These are phyloP conservation scores for Pyrenochaeta sp. DNA, from an alignment of 2,329 filamentous ascomycete genomes.

Conservation along the genomic window DNA sequence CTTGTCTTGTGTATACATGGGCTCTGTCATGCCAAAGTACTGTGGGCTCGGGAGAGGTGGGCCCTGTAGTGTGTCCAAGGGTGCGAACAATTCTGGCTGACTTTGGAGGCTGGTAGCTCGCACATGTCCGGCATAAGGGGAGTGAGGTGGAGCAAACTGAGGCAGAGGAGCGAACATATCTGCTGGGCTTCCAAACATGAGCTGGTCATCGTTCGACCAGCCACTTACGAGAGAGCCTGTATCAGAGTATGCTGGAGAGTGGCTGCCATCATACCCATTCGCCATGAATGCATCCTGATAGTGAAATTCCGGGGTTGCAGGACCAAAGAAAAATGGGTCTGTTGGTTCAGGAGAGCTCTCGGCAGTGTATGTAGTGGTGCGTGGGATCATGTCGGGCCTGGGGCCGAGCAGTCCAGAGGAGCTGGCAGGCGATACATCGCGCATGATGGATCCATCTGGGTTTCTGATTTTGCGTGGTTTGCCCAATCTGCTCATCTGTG, in stretches of 20 bases:
- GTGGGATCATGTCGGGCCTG: conserved; percentile 41
- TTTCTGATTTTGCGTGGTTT: conserved; percentile 49
- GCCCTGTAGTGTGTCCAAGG: conserved; percentile 32
- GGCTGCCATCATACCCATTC: conserved; percentile 37
- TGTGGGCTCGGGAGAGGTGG: conserved; percentile 33
- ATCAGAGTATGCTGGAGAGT: conserved; percentile 45
- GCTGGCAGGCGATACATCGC: conserved; percentile 43
- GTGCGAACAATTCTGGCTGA: conserved; percentile 40
- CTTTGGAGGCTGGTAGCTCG: conserved; percentile 40
- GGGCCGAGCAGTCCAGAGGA: conserved; percentile 39
- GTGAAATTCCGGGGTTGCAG: conserved; percentile 44
- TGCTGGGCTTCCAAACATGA: conserved; percentile 36
- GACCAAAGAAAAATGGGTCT: conserved; percentile 45
- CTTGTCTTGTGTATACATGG: conserved; percentile 30
- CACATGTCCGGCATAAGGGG: conserved; percentile 30
- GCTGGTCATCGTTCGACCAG: conserved; percentile 43
- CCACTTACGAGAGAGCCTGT: conserved; percentile 31
- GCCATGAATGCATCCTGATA: conserved; percentile 43
- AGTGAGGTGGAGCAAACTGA: conserved; percentile 29
- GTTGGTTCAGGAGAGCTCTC: conserved; percentile 48
- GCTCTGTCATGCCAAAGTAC: conserved; percentile 33
- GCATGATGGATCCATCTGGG: conserved; percentile 43
- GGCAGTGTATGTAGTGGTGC: conserved; percentile 35
- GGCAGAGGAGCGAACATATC: conserved; percentile 38
- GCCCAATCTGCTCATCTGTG: conserved; percentile 34